Evolutionary conservation across 768 basidiomycete genomes (phyloP), one percentile per base, ranked within the genome.

Genomic region (Phallus indusiatus): DNA sequence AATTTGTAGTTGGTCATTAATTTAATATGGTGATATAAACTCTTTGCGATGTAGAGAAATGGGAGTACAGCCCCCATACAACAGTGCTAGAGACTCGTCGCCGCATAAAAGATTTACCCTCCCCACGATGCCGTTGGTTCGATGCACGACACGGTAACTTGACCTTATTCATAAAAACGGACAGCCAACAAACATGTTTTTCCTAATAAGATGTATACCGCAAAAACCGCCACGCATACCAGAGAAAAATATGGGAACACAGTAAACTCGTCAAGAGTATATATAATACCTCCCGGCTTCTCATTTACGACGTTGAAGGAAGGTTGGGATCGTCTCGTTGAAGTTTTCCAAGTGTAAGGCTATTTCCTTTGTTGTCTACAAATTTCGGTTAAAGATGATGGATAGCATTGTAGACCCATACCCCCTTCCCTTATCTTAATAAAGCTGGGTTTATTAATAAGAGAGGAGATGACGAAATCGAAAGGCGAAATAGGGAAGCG

Each of bases 291-390:
- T 10, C 9, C 21, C 46, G 49, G 21, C 55, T 56, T 17, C 46
- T 56, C 18, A 28, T 56, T 16, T 56, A 49, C 28, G 8, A 56
- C 1, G 46, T 56, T 21, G n/a, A 28, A 10, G 17, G 42, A 56
- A 56, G 55, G 55, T 5, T 56, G 55, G 55, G 28, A 18, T 17
- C 21, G 42, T 11, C 46, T 56, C 16, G n/a, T 47, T 28, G 12
- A 56, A 14, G 49, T 56, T 33, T 48, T 56, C 47, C 12, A 34
- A 24, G 37, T 56, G 55, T 56, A 20, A 24, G 55, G 21, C 35
- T 2, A 28, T 3, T 12, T 51, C 11, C 33, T 20, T 14, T 22
- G 2, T 14, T 14, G 3, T 51, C 11, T 42, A 28, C 6, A 3
- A n/a, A 3, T 48, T 9, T 2, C 6, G n/a, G n/a, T 21, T 21